Evolutionary conservation across 257 asterid species (phyloP).

Genomic region (Voacanga thouarsii): DNA sequence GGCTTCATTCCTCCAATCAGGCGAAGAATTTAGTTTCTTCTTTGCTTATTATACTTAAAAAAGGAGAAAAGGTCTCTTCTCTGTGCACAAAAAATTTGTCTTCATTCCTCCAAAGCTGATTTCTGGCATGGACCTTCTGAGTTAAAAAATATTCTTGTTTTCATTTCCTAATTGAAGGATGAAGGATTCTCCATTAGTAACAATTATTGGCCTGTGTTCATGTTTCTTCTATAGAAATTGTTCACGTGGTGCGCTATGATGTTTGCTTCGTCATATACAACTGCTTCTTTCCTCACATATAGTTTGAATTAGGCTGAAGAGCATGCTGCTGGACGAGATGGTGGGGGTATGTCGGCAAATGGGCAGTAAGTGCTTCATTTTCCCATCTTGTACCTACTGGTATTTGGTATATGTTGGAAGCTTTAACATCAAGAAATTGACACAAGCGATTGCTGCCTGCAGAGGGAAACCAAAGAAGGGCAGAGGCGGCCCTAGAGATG

Average conservation of each 20-base stretch:
- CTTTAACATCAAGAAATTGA: neutral
- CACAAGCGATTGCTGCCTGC: neutral
- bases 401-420: neutral
- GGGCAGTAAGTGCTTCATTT: constrained; percentile 67
- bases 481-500: constrained; percentile 80
- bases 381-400: neutral
- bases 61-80: neutral
- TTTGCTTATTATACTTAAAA: neutral
- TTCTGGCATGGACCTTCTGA: neutral
- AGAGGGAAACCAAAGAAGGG: constrained; percentile 95
- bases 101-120: too few species aligned
- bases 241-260: neutral
- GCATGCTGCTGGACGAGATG: constrained; percentile 74
- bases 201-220: neutral
- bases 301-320: constrained; percentile 72
- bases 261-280: neutral
- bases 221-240: neutral
- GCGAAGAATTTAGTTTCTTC: neutral
- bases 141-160: neutral
- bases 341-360: constrained; percentile 56
- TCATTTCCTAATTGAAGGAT: neutral
- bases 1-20: neutral
- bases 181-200: neutral
- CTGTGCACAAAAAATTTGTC: too few species aligned
- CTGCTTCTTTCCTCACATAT: constrained; percentile 2